phyloP scores from a whole-genome alignment of 345 rosid genomes.

The Eucalyptus decipiens region DNA sequence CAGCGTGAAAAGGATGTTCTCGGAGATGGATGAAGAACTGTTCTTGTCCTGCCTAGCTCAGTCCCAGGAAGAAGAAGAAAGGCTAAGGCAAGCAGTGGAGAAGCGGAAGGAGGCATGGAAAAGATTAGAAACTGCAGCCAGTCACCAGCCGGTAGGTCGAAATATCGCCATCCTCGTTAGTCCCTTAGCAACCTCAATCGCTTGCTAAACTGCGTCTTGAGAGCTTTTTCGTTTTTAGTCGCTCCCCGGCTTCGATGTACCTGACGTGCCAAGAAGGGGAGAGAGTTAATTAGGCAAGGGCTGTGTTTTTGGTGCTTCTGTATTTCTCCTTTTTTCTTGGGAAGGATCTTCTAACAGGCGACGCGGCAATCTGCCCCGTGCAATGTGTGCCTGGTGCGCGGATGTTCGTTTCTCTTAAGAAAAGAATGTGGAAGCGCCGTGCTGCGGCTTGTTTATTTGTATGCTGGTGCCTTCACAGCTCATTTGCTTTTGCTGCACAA shows the following conservation, averaged over 20 bases:
- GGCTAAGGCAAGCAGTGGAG: conserved; percentile 24
- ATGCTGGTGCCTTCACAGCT: not conserved
- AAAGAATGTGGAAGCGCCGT: not conserved
- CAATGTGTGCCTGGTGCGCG: not conserved
- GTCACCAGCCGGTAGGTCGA: conserved; percentile 48
- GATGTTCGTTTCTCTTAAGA: not conserved
- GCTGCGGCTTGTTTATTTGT: not conserved
- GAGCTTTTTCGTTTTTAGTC: not conserved
- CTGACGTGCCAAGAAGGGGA: not conserved
- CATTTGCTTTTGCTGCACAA: not conserved
- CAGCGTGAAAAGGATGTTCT: conserved; percentile 61
- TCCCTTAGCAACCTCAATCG: not conserved
- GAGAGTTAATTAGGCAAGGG: not conserved
- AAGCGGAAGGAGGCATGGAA: conserved; percentile 59
- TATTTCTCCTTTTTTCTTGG: not conserved
- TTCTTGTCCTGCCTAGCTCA: conserved; percentile 53
- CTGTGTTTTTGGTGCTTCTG: not conserved
- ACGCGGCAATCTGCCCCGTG: not conserved
- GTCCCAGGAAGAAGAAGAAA: conserved; percentile 48
- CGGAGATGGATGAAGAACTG: conserved; percentile 65
- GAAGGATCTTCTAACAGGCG: not conserved
- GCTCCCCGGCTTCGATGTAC: not conserved
- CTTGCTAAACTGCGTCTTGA: not conserved
- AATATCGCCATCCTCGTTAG: conserved; percentile 49
- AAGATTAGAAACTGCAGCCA: conserved; percentile 52